phyloP scores from a whole-genome alignment of 1,284 basidiomycete genomes.

The Trichosporon asahii region DNA sequence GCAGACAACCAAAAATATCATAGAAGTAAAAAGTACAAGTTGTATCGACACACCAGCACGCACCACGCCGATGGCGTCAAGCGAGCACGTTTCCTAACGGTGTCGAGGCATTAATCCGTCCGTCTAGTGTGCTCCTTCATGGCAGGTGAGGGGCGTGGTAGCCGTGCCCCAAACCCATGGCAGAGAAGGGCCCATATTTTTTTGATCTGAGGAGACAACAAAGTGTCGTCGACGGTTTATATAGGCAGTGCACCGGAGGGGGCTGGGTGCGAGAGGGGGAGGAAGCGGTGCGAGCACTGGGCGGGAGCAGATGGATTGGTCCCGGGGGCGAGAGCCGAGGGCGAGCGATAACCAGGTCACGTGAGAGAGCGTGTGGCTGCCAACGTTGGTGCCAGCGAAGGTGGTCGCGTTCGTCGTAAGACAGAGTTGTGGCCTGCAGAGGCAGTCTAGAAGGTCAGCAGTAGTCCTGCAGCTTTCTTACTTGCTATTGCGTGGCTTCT shows the following conservation, averaged over 20 bases:
- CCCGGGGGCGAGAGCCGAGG: not conserved
- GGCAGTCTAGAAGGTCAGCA: no score
- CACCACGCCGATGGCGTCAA: constrained; percentile 21
- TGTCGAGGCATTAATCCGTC: constrained; percentile 51
- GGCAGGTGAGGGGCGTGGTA: constrained; percentile 17
- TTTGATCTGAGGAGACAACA: constrained; percentile 32
- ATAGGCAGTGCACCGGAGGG: not conserved
- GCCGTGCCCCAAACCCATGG: constrained; percentile 22
- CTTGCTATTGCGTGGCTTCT: no score
- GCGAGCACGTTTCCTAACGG: constrained; percentile 44
- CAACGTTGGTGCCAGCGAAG: no score
- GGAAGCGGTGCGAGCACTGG: not conserved
- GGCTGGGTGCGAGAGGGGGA: no score
- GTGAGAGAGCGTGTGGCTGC: no score
- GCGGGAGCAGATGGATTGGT: constrained; percentile 3
- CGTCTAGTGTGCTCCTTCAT: constrained; percentile 44
- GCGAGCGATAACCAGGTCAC: no score
- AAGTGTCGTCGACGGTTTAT: not conserved
- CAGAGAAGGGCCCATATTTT: constrained; percentile 37
- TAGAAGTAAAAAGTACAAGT: constrained; percentile 6
- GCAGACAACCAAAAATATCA: not conserved
- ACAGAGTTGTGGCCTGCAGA: no score
- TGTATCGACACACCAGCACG: constrained; percentile 49
- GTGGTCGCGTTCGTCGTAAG: no score
- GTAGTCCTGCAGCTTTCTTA: no score